These are phyloP conservation scores for Pseudogymnoascus sp. DNA, from an alignment of 2,329 filamentous ascomycete genomes.

Conservation along the genomic window DNA sequence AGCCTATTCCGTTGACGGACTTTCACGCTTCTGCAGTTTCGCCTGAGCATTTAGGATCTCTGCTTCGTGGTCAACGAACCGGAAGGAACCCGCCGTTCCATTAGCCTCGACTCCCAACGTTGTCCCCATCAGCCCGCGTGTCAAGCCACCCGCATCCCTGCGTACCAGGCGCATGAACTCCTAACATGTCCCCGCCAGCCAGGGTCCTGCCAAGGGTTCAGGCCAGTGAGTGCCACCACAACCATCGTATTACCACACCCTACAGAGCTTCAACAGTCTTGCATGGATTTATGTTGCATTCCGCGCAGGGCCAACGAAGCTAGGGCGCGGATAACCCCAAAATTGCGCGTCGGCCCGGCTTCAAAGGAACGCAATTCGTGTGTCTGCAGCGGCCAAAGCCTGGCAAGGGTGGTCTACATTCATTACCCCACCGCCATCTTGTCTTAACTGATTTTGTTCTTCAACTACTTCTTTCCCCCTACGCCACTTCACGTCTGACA, in stretches of 20 bases:
- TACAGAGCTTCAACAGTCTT: background rate
- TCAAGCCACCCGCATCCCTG: background rate
- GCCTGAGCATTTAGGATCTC: background rate
- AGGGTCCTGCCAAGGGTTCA: background rate
- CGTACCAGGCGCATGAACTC: background rate
- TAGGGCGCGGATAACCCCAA: background rate
- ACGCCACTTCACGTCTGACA: background rate
- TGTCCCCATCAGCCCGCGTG: background rate
- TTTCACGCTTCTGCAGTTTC: background rate
- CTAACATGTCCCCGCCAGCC: background rate
- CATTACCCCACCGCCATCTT: background rate
- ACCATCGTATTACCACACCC: background rate
- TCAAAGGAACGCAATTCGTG: background rate
- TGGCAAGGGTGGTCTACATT: background rate
- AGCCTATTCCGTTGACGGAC: background rate
- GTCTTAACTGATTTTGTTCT: background rate
- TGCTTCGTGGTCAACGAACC: background rate
- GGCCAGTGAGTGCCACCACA: background rate
- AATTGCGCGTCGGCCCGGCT: background rate
- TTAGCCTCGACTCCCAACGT: background rate
- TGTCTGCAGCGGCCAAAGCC: background rate
- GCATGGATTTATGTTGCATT: background rate
- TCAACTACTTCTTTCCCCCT: background rate
- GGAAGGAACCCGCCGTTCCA: conserved; percentile 2
- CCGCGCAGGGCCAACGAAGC: background rate